phyloP scores from a whole-genome alignment of 2,329 filamentous ascomycete genomes.

The Neofusicoccum cordaticola region DNA sequence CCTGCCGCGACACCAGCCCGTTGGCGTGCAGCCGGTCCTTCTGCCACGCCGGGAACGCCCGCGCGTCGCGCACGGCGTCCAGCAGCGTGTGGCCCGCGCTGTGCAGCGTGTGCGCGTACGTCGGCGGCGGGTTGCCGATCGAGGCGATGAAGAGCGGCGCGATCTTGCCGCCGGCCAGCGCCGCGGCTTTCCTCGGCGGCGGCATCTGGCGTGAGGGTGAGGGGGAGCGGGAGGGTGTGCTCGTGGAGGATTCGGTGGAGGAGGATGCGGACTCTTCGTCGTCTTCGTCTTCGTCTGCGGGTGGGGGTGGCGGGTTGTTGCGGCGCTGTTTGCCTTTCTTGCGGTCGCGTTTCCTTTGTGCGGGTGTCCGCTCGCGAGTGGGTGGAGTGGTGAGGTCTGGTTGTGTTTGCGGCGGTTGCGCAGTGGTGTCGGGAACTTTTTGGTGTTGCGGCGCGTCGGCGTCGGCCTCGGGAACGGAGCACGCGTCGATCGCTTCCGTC shows the following conservation, averaged over 20 bases:
- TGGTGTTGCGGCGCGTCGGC: constrained; percentile 11
- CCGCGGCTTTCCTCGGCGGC: neutral
- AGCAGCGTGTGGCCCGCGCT: constrained; percentile 82
- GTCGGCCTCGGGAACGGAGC: neutral
- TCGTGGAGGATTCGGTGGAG: neutral
- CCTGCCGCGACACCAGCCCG: constrained; percentile 27
- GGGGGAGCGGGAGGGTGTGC: neutral
- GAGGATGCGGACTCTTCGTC: neutral
- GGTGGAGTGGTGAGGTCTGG: neutral
- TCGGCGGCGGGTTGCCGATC: constrained; percentile 72
- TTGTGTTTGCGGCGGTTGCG: neutral
- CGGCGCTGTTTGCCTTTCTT: neutral
- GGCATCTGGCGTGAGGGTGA: neutral
- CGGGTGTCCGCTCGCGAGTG: neutral
- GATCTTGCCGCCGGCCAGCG: constrained; percentile 22
- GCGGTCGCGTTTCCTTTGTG: neutral
- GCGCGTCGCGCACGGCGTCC: constrained; percentile 40
- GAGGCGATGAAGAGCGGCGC: constrained; percentile 72
- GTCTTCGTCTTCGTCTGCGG: neutral
- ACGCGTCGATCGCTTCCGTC: constrained; percentile 1
- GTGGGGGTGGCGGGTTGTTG: neutral
- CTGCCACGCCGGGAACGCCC: constrained; percentile 40
- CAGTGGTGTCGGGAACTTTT: neutral
- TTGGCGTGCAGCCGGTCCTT: constrained; percentile 24
- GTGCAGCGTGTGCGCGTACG: constrained; percentile 76